Evolutionary conservation across 495 filamentous ascomycete species (phyloP), one percentile per base, ranked within the genome.

Genomic region (Bathelium albidoporum): DNA sequence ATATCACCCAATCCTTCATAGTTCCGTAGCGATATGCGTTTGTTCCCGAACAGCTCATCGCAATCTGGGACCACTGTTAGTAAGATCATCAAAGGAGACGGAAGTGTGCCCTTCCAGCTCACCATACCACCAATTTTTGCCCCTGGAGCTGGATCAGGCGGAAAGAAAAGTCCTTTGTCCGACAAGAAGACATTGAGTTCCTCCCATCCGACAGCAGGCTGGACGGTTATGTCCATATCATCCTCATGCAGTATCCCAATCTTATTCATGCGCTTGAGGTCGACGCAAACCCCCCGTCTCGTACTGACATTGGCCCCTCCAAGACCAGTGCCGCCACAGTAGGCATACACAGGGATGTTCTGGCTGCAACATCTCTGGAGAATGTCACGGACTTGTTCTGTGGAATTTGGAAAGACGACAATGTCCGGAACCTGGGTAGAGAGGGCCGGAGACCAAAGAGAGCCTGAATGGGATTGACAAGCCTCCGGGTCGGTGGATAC

Each of bases 171-270:
- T 1, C 89, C 89, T 22, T 79, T 84, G 49, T 81, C 77, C 71
- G 85, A 85, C 61, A 97, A 82, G 69, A 89, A 76, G 64, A 88
- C 83, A 70, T 96, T 96, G 58, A 97, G 75, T 52, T 87, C 82
- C 84, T 93, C 90, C 90, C 91, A 97, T n/a, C 86, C 85, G 43
- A 97, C 88, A 11, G 85, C 86, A 1, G 92, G 92, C 69, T 96
- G 92, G 10, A 96, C 91, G 5, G 94, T 87, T 63, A 96, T 78
- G 70, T 97, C 92, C 87, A 96, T 88, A 73, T 97, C 92, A 4
- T 87, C 87, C 60, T 88, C 84, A 72, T 95, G 87, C 58, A 96
- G 78, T 45, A 85, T 78, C 32, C 96, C 43, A 32, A 95, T 87
- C 66, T 86, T 80, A 71, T 95, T 85, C 92, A 97, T 97, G 67